phyloP scores from a whole-genome alignment of 257 asterid genomes.

The Solanum pinnatisectum region DNA sequence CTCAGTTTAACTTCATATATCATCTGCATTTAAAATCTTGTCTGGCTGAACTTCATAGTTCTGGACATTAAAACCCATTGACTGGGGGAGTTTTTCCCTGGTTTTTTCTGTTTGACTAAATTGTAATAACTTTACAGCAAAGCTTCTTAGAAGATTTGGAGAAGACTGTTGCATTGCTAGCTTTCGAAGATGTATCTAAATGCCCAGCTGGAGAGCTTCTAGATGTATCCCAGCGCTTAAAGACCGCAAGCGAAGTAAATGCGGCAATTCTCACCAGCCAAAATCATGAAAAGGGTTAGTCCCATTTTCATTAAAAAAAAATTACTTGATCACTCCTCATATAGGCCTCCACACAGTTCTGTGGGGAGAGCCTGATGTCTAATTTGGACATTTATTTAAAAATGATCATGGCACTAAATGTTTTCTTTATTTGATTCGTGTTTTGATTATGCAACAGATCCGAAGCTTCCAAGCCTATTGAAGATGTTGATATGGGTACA shows the following conservation, averaged over 20 bases:
- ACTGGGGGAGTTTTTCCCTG: neutral
- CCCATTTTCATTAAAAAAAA: neutral
- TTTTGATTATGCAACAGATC: slow-evolving; percentile 41
- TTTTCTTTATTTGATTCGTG: neutral
- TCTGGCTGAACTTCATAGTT: neutral
- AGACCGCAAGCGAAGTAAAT: slow-evolving; percentile 86
- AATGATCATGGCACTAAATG: neutral
- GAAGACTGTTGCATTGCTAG: slow-evolving; percentile 72
- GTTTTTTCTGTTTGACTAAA: neutral
- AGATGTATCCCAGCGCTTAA: slow-evolving; percentile 64
- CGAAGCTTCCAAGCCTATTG: slow-evolving; percentile 84
- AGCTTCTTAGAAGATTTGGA: slow-evolving; percentile 71
- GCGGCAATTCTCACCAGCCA: slow-evolving; percentile 84
- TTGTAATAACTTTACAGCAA: slow-evolving; percentile 29
- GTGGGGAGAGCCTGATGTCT: neutral
- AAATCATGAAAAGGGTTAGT: slow-evolving; percentile 83
- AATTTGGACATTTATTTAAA: neutral
- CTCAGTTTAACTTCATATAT: neutral
- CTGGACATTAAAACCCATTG: neutral
- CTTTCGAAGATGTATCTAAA: slow-evolving; percentile 58
- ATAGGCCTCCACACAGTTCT: neutral
- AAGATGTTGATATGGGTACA: slow-evolving; percentile 78
- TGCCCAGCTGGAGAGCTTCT: slow-evolving; percentile 72
- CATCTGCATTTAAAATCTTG: neutral
- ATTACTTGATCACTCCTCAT: neutral